Percentiles rank a stretch among this genome's conserved stretches.
Evolutionary conservation across 2,329 filamentous ascomycete genomes (phyloP).

Genomic region (Penicillium sp.): DNA sequence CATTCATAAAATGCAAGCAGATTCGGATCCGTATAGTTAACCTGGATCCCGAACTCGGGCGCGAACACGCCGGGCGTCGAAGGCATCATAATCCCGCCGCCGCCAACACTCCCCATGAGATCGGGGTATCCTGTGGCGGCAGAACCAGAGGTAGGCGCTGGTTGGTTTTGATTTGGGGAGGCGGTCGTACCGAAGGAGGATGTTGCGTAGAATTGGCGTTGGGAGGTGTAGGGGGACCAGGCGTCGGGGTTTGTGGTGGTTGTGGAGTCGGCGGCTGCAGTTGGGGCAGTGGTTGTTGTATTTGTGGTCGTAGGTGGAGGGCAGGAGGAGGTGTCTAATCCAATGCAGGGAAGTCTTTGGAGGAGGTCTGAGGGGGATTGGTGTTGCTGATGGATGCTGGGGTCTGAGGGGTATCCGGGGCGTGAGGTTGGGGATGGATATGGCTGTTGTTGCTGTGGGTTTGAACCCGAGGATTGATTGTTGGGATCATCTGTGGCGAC

Average conservation of each 20-base stretch:
- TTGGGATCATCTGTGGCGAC: conserved; percentile 45
- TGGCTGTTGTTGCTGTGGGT: conserved; percentile 8
- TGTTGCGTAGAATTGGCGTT: conserved; percentile 19
- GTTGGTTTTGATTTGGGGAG: conserved; percentile 9
- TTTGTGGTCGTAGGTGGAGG: neutral
- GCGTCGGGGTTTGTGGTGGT: neutral
- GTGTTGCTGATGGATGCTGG: conserved; percentile 13
- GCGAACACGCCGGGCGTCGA: conserved; percentile 25
- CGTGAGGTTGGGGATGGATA: conserved; percentile 14
- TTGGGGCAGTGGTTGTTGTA: conserved; percentile 1
- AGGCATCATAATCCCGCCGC: conserved; percentile 24
- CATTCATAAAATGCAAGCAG: conserved; percentile 38
- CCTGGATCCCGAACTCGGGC: conserved; percentile 33
- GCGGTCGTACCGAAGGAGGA: conserved; percentile 1
- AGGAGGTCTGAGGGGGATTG: conserved; percentile 19
- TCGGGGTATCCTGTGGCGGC: conserved; percentile 3
- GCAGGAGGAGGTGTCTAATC: neutral
- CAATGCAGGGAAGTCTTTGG: conserved; percentile 17
- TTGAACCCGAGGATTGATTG: conserved; percentile 5
- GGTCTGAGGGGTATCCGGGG: conserved; percentile 6
- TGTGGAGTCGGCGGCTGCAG: conserved; percentile 12
- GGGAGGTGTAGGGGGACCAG: conserved; percentile 20
- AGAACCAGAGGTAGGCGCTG: neutral
- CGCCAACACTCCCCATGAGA: conserved; percentile 23
- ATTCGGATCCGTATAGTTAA: conserved; percentile 31